Base-by-base conservation (phyloP, 148 eudicot species). In the Rhododendron simsii region DNA sequence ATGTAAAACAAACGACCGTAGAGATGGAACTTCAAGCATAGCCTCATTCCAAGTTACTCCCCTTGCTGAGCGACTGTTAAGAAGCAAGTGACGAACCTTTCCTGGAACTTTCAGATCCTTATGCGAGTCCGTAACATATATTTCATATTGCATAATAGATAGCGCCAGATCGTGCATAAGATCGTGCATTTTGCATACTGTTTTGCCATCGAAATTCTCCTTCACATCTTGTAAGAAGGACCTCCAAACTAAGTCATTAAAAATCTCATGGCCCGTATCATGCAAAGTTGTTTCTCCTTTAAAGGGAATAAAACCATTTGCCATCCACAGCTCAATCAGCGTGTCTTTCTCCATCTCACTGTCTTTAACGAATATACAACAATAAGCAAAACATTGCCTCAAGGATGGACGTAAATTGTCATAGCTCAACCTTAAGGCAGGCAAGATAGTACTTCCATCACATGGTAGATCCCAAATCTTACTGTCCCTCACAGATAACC, bases 121-220 rank as follows among this genome's bases (percentile, higher is more conserved):
- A 1, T 30, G 26, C 1, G 20, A 12, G 3, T 80, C 50, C 30
- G 35, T 0, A 10, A 65, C 18, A 30, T 6, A 80, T 13, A 45
- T 65, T 6, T 81, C 80, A 3, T 51, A 7, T 75, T 28, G 2
- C 73, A 57, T 41, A 74, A 86, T 63, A 81, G 45, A 71, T 16
- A 4, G 2, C 18, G 85, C 85, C 28, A 83, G 69, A 59, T 76
- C 88, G n/a, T 86, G 88, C 81, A 82, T 86, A 11, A 83, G 69
- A 59, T 76, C 88, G 35, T 86, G 88, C 81, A 82, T 86, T 53
- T 15, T 82, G 44, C 81, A 86, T 23, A 13, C 2, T 23, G 5
- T 47, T 14, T 79, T 57, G 47, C 81, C 81, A 18, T 0, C 0
- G 1, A 0, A 2, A n/a, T 63, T 6, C 35, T 63, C 84, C 35